Evolutionary conservation across 768 basidiomycete species (phyloP).

Genomic region (Russula sp.): DNA sequence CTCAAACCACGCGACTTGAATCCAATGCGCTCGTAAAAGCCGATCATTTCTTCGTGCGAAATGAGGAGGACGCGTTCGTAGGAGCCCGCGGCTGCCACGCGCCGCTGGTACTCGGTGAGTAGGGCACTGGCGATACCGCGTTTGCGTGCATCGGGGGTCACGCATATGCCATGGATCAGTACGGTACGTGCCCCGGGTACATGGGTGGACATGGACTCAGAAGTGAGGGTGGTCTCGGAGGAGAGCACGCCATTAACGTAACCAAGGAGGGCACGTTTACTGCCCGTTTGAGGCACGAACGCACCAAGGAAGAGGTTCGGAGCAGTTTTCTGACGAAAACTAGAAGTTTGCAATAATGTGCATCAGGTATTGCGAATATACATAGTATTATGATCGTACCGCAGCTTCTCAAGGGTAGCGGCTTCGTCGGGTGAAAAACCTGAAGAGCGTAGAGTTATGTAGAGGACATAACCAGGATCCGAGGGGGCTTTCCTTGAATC

Average conservation of each 20-base stretch:
- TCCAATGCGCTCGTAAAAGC: slow-evolving; percentile 59
- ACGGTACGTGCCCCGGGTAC: slow-evolving; percentile 50
- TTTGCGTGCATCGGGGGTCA: slow-evolving; percentile 42
- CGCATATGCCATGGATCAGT: slow-evolving; percentile 71
- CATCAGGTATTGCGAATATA: slow-evolving; percentile 7
- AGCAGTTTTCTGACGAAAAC: slow-evolving; percentile 59
- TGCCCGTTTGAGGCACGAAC: slow-evolving; percentile 38
- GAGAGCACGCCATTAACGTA: slow-evolving; percentile 69
- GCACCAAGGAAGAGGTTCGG: slow-evolving; percentile 64
- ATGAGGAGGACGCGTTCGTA: slow-evolving; percentile 57
- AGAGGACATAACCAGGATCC: neutral
- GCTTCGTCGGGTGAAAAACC: slow-evolving; percentile 65
- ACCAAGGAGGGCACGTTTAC: slow-evolving; percentile 51
- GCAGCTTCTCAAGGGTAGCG: slow-evolving; percentile 52
- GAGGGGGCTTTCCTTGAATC: slow-evolving; percentile 40
- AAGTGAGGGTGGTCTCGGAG: slow-evolving; percentile 49
- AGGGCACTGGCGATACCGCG: slow-evolving; percentile 53
- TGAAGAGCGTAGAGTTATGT: slow-evolving; percentile 32
- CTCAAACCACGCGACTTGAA: slow-evolving; percentile 60
- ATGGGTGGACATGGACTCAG: slow-evolving; percentile 68
- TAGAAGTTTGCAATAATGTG: slow-evolving; percentile 31
- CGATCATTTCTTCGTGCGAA: slow-evolving; percentile 54
- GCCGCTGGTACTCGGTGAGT: slow-evolving; percentile 55
- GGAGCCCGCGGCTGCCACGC: slow-evolving; percentile 40
- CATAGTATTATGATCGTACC: slow-evolving; percentile 37